Percentiles rank a stretch among this genome's conserved stretches.
Conservation (phyloP, 192 early-diverging fungal genomes). For the Backusella tarrabulga region DNA sequence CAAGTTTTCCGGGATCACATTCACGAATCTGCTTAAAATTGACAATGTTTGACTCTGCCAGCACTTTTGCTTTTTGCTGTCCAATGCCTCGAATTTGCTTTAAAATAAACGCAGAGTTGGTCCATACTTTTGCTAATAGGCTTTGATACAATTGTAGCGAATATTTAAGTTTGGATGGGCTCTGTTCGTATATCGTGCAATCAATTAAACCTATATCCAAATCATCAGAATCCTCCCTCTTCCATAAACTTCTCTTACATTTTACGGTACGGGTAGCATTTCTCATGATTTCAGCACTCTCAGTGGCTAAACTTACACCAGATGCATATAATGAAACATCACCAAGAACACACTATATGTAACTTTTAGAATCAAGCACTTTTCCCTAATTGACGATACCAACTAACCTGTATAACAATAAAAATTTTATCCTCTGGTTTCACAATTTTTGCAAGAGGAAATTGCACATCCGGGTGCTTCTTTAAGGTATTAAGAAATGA, state of each 20-base stretch:
- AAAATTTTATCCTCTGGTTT: constrained; percentile 25
- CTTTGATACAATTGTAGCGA: constrained; percentile 38
- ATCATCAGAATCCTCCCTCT: not conserved
- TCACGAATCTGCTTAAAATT: constrained; percentile 46
- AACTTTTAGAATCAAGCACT: no score
- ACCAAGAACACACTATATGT: constrained; percentile 26
- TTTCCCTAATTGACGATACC: no score
- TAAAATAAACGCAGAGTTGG: constrained; percentile 43
- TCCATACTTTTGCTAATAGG: constrained; percentile 51
- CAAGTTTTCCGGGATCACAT: constrained; percentile 48
- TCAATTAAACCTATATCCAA: constrained; percentile 31
- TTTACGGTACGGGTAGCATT: constrained; percentile 27
- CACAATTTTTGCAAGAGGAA: constrained; percentile 26
- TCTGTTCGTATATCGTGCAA: constrained; percentile 17
- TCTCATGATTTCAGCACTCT: constrained; percentile 22
- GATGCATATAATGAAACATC: constrained; percentile 27
- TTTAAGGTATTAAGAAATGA: constrained; percentile 29
- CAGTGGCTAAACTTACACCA: constrained; percentile 18
- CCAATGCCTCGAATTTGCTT: constrained; percentile 62
- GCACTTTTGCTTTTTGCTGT: constrained; percentile 37
- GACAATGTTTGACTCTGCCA: constrained; percentile 48
- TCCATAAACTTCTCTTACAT: constrained; percentile 11
- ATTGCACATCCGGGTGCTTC: constrained; percentile 36
- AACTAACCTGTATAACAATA: constrained; percentile 21
- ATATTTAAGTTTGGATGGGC: constrained; percentile 13